A percentile compares a stretch with the other conserved stretches of the same genome.
Evolutionary conservation across 2,329 filamentous ascomycete genomes (phyloP).

Genomic region (Eurotiales sp.): DNA sequence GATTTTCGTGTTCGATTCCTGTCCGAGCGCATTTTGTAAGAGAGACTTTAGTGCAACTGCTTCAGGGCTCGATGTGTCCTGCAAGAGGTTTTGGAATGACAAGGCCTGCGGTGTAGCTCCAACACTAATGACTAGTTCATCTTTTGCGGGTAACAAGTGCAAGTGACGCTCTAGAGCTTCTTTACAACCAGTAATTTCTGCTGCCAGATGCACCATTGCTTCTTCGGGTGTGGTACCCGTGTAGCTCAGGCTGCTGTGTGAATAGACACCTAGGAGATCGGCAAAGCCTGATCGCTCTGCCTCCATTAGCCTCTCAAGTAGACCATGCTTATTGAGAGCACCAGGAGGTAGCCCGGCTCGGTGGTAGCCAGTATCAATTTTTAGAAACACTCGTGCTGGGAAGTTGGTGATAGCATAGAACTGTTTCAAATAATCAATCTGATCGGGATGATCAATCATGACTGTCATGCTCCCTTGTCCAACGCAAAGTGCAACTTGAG

Average conservation of each 20-base stretch:
- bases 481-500: slow-evolving; percentile 53
- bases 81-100: slow-evolving; percentile 58
- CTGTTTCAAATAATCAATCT: slow-evolving; percentile 51
- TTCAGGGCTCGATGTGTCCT: slow-evolving; percentile 31
- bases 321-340: slow-evolving; percentile 36
- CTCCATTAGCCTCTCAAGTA: slow-evolving; percentile 26
- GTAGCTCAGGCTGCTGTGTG: slow-evolving; percentile 72
- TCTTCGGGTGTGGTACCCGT: slow-evolving; percentile 50
- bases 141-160: slow-evolving; percentile 15
- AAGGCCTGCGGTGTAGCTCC: slow-evolving; percentile 74
- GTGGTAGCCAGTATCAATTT: slow-evolving; percentile 69
- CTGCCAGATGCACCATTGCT: slow-evolving; percentile 57
- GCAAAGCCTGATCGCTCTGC: slow-evolving; percentile 27
- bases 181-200: slow-evolving; percentile 54
- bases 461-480: slow-evolving; percentile 57
- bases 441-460: slow-evolving; percentile 65
- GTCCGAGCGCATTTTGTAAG: slow-evolving; percentile 16
- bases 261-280: slow-evolving; percentile 63
- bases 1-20: slow-evolving; percentile 30
- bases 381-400: slow-evolving; percentile 61
- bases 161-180: slow-evolving; percentile 25
- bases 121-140: slow-evolving; percentile 58
- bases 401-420: slow-evolving; percentile 43
- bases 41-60: slow-evolving; percentile 22
- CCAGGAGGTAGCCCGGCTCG: slow-evolving; percentile 63